These are phyloP conservation scores for Chlorella sp. DNA, from an alignment of 139 green algal species.

Conservation along the genomic window DNA sequence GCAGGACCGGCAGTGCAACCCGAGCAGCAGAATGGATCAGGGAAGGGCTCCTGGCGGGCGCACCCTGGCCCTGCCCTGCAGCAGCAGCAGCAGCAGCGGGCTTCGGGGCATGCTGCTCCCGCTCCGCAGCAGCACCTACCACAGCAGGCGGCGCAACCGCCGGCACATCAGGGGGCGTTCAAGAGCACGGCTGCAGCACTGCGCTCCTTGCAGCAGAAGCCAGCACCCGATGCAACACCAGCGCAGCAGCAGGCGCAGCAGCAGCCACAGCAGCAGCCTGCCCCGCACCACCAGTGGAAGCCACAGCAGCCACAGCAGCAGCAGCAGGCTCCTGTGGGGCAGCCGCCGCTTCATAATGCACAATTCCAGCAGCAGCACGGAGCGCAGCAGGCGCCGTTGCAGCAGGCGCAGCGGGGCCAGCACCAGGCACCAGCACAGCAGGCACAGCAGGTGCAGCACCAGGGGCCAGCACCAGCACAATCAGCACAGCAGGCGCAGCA, in stretches of 20 bases:
- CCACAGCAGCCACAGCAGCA: neutral
- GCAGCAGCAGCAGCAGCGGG: conserved; percentile 15
- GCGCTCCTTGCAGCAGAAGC: neutral
- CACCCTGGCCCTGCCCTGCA: neutral
- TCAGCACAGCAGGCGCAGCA: conserved; percentile 16
- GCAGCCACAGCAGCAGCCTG: neutral
- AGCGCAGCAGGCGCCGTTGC: neutral
- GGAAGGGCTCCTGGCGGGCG: neutral
- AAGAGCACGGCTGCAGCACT: conserved; percentile 12
- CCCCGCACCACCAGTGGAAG: neutral
- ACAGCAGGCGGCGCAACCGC: conserved; percentile 1
- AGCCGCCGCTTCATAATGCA: neutral
- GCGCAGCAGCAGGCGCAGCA: neutral
- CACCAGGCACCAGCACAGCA: neutral
- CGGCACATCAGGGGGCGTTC: neutral
- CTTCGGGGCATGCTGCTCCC: neutral
- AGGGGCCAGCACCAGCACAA: neutral
- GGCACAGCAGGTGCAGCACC: conserved; percentile 6
- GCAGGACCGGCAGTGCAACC: neutral
- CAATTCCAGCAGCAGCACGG: neutral
- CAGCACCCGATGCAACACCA: neutral
- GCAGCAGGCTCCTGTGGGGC: neutral
- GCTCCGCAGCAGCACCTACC: neutral
- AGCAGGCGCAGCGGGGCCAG: conserved; percentile 14
- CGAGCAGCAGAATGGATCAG: neutral